Evolutionary conservation across 805 yeast genomes (phyloP), one percentile per base, ranked within the genome.

Genomic region (Tetrapisispora taiwanensis): DNA sequence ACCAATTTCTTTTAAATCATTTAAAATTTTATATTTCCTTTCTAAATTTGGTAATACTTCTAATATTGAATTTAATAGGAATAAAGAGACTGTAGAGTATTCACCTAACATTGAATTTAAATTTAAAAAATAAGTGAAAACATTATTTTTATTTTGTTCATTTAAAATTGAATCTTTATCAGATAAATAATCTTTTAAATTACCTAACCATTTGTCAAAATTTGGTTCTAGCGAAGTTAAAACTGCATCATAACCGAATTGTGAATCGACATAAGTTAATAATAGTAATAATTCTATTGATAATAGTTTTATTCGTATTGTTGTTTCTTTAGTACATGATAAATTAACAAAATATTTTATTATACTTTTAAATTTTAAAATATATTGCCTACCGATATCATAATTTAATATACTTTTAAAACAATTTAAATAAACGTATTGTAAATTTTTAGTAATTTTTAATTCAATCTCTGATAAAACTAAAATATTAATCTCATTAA

Each of bases 31-130:
- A 42, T 92, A 67, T 41, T 40, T 69, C 64, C 48, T 74, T 55
- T 53, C 63, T 54, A 46, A 55, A 55, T 47, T 54, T 35, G 49
- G 61, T 52, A 52, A 62, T 47, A 55, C 77, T 50, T 68, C 73
- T 13, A 77, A 70, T 17, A 89, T 69, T 1, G 87, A 78, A 52
- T 80, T 79, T 30, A 87, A 68, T 35, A 90, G 69, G 33, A 84
- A 73, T 15, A 44, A 15, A 7, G 35, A 24, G 6, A 42, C 44
- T 5, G 26, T 30, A 24, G 43, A 39, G 35, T 42, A 42, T 10
- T 46, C 43, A 19, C 18, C 17, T 7, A 44, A 27, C 4, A 50
- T 18, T n/a, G 30, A 17, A 8, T 35, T 34, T 20, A 28, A 14
- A 19, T 39, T 36, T 8, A 35, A 28, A 28, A 44, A 39, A 12